Conservation (phyloP, 805 yeast genomes). For the Wickerhamomyces chaumierensis region DNA sequence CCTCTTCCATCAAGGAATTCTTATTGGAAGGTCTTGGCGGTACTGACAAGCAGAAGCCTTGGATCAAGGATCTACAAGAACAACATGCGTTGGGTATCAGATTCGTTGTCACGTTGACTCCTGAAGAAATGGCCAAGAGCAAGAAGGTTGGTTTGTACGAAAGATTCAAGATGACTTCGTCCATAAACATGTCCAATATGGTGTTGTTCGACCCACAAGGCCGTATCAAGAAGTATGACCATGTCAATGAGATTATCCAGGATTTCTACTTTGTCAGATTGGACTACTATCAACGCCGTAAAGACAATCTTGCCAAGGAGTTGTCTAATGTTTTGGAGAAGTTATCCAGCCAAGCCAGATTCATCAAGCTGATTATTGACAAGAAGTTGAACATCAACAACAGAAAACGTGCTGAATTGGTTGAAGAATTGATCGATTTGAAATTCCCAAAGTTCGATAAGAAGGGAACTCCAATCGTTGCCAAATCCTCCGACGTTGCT, state of each 20-base stretch:
- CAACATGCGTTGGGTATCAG: slow-evolving; percentile 78
- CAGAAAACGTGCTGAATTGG: slow-evolving; percentile 53
- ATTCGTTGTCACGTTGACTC: slow-evolving; percentile 63
- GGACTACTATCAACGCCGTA: slow-evolving; percentile 84
- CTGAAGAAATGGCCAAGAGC: slow-evolving; percentile 78
- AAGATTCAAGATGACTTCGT: slow-evolving; percentile 64
- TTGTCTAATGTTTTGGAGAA: slow-evolving; percentile 67
- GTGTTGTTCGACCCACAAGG: slow-evolving; percentile 91
- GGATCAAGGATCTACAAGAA: slow-evolving; percentile 93
- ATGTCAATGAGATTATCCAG: slow-evolving; percentile 62
- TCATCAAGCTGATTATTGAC: slow-evolving; percentile 83
- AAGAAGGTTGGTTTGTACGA: slow-evolving; percentile 68
- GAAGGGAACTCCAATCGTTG: slow-evolving; percentile 50
- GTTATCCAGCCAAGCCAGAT: slow-evolving; percentile 76
- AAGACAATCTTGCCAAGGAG: slow-evolving; percentile 62
- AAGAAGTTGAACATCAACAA: slow-evolving; percentile 60
- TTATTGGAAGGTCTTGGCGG: slow-evolving; percentile 64
- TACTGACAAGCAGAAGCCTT: slow-evolving; percentile 60
- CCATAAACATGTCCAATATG: slow-evolving; percentile 74
- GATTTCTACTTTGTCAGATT: slow-evolving; percentile 83
- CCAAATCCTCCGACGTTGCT: slow-evolving; percentile 21
- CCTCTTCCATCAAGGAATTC: slow-evolving; percentile 78
- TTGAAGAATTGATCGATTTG: slow-evolving; percentile 47
- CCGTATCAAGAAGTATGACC: slow-evolving; percentile 71
- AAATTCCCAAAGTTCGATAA: slow-evolving; percentile 73